Conservation (phyloP, 371 early-diverging fungal genomes). For the Saksenaea vasiformis region DNA sequence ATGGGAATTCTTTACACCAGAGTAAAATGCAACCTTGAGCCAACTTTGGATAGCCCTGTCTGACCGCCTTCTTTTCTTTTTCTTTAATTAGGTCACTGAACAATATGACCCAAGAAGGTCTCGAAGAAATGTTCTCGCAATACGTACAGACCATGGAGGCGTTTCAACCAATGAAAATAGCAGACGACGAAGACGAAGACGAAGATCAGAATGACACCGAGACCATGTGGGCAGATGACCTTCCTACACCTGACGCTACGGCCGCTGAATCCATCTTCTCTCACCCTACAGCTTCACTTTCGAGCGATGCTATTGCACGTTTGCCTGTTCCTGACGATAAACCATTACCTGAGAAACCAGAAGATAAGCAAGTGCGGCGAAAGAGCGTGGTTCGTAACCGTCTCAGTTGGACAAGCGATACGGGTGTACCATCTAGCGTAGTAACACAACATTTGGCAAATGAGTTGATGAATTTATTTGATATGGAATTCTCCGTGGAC, state of each 20-base stretch:
- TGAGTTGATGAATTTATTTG: conserved; percentile 53
- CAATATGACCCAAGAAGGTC: conserved; percentile 48
- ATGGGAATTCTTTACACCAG: conserved; percentile 54
- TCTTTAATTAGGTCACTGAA: conserved; percentile 43
- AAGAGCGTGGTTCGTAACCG: conserved; percentile 29
- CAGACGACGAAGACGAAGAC: conserved; percentile 29
- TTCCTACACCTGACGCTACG: conserved; percentile 5
- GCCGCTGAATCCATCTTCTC: conserved; percentile 20
- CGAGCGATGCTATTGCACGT: conserved; percentile 9
- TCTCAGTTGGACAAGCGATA: conserved; percentile 48
- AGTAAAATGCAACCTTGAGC: conserved; percentile 34
- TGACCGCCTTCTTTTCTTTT: conserved; percentile 14
- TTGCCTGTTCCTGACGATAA: conserved; percentile 12
- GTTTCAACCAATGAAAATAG: conserved; percentile 34
- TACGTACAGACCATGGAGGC: conserved; percentile 51
- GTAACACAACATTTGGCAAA: conserved; percentile 42
- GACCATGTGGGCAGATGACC: conserved; percentile 22
- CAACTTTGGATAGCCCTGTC: conserved; percentile 10
- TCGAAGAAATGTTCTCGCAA: conserved; percentile 49
- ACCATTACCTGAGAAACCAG: conserved; percentile 19
- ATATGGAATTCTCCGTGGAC: conserved; percentile 55
- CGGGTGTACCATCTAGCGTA: conserved; percentile 30
- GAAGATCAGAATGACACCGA: conserved; percentile 28
- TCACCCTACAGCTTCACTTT: conserved; percentile 16
- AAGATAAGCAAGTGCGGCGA: conserved; percentile 11